Evolutionary conservation across 805 yeast genomes (phyloP).

Genomic region (Ascoidea tarda): DNA sequence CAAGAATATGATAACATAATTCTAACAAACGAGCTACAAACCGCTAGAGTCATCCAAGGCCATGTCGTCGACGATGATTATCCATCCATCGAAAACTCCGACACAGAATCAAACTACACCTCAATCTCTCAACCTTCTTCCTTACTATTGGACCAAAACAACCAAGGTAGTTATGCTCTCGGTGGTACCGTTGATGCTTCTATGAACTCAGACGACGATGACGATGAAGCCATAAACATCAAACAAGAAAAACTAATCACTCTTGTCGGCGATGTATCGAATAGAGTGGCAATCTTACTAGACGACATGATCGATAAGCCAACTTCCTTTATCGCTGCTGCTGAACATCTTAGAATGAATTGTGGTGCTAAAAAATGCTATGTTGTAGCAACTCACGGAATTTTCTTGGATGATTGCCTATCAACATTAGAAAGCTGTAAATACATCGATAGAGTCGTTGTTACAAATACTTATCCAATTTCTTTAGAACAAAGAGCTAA

Average conservation of each 20-base stretch:
- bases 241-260: conserved; percentile 75
- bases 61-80: conserved; percentile 90
- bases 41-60: conserved; percentile 92
- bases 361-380: conserved; percentile 93
- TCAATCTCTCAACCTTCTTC: conserved; percentile 12
- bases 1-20: conserved; percentile 51
- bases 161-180: conserved; percentile 37
- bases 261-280: conserved; percentile 89
- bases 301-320: conserved; percentile 98
- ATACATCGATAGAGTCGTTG: conserved; percentile 83
- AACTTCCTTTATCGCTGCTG: conserved; percentile 88
- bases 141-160: conserved; percentile 12
- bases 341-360: conserved; percentile 89
- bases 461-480: conserved; percentile 93
- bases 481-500: conserved; percentile 40
- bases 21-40: conserved; percentile 70
- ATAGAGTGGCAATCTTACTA: conserved; percentile 80
- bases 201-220: conserved; percentile 73
- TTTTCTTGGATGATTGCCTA: conserved; percentile 77
- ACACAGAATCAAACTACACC: conserved; percentile 19
- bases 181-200: conserved; percentile 71
- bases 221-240: conserved; percentile 35
- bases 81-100: conserved; percentile 20
- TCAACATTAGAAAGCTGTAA: conserved; percentile 65
- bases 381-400: conserved; percentile 91